Evolutionary conservation across 1,139 yeast species (phyloP).

Genomic region (Martiniozyma asiatica): DNA sequence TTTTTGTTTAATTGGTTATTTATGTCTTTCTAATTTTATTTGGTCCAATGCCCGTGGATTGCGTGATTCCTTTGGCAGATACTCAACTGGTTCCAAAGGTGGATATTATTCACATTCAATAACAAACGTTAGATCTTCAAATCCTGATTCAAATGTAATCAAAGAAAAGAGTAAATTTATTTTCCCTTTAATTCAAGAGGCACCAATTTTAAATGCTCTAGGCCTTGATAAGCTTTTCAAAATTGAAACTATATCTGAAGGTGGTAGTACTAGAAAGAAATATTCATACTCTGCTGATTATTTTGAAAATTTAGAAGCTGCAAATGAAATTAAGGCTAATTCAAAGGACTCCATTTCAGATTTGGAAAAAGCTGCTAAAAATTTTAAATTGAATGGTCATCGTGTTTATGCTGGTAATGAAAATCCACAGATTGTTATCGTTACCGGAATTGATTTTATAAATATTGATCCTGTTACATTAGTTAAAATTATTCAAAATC

Average conservation of each 20-base stretch:
- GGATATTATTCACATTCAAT: no score
- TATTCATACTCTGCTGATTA: slow-evolving; percentile 29
- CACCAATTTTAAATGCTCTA: slow-evolving; percentile 43
- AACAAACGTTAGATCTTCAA: no score
- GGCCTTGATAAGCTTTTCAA: slow-evolving; percentile 40
- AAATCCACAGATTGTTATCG: slow-evolving; percentile 62
- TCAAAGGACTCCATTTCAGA: slow-evolving; percentile 24
- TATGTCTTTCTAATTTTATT: no score
- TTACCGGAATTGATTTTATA: slow-evolving; percentile 72
- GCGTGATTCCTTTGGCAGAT: no score
- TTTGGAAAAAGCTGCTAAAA: slow-evolving; percentile 37
- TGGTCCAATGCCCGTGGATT: no score
- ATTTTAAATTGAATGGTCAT: slow-evolving; percentile 56
- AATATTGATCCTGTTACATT: slow-evolving; percentile 49
- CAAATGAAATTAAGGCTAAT: slow-evolving; percentile 11
- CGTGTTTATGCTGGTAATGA: slow-evolving; percentile 34
- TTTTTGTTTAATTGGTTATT: no score
- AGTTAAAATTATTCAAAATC: slow-evolving; percentile 60
- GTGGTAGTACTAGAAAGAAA: slow-evolving; percentile 26
- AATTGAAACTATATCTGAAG: slow-evolving; percentile 27
- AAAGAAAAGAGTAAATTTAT: slow-evolving; percentile 38
- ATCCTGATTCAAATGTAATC: no score
- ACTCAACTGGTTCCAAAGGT: no score
- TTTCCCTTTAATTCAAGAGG: slow-evolving; percentile 59
- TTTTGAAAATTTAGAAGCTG: slow-evolving; percentile 7